A percentile compares a stretch with the other conserved stretches of the same genome.
phyloP scores from a whole-genome alignment of 1,284 basidiomycete species.

The Irpex rosettiformis region DNA sequence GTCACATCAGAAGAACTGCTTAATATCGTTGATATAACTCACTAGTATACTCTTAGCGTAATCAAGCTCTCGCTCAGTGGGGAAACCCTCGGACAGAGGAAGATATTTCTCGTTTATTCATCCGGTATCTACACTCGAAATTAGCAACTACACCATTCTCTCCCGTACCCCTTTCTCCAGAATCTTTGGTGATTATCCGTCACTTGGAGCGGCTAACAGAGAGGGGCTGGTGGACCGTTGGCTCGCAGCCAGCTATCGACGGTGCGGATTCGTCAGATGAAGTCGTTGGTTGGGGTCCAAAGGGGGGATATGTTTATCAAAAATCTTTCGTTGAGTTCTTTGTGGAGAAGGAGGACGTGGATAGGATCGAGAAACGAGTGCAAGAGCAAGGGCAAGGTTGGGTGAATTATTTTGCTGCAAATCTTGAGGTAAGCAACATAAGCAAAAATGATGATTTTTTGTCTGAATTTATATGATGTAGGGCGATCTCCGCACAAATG shows the following conservation, averaged over 20 bases:
- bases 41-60: conserved; percentile 53
- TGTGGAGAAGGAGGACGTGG: conserved; percentile 63
- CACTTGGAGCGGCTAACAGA: conserved; percentile 77
- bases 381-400: conserved; percentile 52
- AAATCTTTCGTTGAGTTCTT: conserved; percentile 99
- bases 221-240: conserved; percentile 91
- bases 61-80: conserved; percentile 76
- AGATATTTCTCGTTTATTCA: conserved; percentile 81
- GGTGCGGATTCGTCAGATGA: conserved; percentile 72
- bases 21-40: no score
- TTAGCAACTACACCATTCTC: conserved; percentile 89
- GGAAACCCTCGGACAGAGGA: conserved; percentile 67
- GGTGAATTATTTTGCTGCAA: conserved; percentile 87
- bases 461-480: conserved; percentile 27
- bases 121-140: conserved; percentile 71
- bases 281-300: conserved; percentile 90
- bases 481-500: conserved; percentile 84
- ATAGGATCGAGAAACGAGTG: conserved; percentile 59
- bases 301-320: conserved; percentile 92
- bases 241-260: conserved; percentile 94
- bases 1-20: no score
- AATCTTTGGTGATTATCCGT: conserved; percentile 81
- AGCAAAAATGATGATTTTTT: background rate
- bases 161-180: conserved; percentile 77
- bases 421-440: conserved; percentile 55